These are phyloP conservation scores for Eremochloa ophiuroides DNA, from an alignment of 176 grass and related monocot genomes.

Conservation along the genomic window DNA sequence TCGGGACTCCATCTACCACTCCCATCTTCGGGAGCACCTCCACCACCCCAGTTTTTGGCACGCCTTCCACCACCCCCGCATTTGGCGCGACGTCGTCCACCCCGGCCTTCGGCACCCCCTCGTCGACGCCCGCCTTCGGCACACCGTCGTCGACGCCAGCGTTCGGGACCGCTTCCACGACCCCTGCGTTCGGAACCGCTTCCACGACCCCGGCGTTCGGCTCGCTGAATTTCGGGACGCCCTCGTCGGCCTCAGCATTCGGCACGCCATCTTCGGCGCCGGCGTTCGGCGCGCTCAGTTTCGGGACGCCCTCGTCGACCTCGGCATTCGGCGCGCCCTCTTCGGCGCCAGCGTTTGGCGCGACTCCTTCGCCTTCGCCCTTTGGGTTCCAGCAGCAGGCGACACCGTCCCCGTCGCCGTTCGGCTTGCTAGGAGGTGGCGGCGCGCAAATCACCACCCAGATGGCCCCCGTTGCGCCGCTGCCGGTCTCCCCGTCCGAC, in stretches of 20 bases:
- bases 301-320: constrained; percentile 30
- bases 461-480: constrained; percentile 92
- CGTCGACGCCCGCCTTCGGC: constrained; percentile 14
- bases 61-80: neutral
- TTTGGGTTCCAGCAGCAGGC: constrained; percentile 61
- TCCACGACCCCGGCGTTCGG: constrained; percentile 21
- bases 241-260: constrained; percentile 23
- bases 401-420: constrained; percentile 45
- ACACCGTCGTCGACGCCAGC: neutral
- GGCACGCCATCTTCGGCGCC: constrained; percentile 35
- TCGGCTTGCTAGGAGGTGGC: constrained; percentile 34
- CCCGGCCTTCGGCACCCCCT: constrained; percentile 9
- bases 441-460: constrained; percentile 81
- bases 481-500: constrained; percentile 69
- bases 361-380: constrained; percentile 15
- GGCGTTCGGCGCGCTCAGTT: constrained; percentile 28
- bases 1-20: constrained; percentile 28
- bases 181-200: constrained; percentile 9
- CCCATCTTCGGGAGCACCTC: constrained; percentile 38
- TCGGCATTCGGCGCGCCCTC: constrained; percentile 42
- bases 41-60: constrained; percentile 13
- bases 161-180: constrained; percentile 25
- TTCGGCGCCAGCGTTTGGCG: constrained; percentile 32
- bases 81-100: neutral
- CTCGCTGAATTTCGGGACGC: constrained; percentile 32